These are phyloP conservation scores for Xylaria sp. DNA, from an alignment of 495 filamentous ascomycete species.

Conservation along the genomic window DNA sequence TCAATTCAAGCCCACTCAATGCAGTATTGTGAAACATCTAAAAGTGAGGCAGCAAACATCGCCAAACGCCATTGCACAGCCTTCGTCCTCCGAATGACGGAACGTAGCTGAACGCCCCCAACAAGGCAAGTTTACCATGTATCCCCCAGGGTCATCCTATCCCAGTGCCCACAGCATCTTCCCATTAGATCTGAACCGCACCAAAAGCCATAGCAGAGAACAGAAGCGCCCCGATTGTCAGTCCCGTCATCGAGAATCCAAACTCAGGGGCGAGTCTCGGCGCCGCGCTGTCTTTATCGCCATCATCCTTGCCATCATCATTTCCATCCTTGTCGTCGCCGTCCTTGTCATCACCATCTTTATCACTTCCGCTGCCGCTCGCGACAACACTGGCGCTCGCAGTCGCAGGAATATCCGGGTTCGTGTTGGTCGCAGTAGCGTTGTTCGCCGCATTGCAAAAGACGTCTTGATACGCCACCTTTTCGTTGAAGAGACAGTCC, in stretches of 20 bases:
- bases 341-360: neutral
- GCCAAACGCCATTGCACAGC: neutral
- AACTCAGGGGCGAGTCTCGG: constrained; percentile 31
- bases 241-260: constrained; percentile 29
- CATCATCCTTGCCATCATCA: constrained; percentile 8
- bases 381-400: constrained; percentile 35
- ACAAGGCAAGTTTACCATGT: neutral
- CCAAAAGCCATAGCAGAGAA: constrained; percentile 39
- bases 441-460: constrained; percentile 50
- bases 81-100: neutral
- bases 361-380: constrained; percentile 22
- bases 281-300: constrained; percentile 27
- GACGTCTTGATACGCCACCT: constrained; percentile 40
- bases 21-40: neutral
- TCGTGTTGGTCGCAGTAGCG: constrained; percentile 52
- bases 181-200: constrained; percentile 32
- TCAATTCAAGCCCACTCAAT: neutral
- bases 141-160: neutral
- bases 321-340: neutral
- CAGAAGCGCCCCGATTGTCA: constrained; percentile 35
- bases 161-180: neutral
- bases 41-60: neutral
- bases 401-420: constrained; percentile 35
- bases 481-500: constrained; percentile 46
- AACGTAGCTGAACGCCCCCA: neutral